These are phyloP conservation scores for Apiospora koreana DNA, from an alignment of 2,329 filamentous ascomycete species.

Conservation along the genomic window DNA sequence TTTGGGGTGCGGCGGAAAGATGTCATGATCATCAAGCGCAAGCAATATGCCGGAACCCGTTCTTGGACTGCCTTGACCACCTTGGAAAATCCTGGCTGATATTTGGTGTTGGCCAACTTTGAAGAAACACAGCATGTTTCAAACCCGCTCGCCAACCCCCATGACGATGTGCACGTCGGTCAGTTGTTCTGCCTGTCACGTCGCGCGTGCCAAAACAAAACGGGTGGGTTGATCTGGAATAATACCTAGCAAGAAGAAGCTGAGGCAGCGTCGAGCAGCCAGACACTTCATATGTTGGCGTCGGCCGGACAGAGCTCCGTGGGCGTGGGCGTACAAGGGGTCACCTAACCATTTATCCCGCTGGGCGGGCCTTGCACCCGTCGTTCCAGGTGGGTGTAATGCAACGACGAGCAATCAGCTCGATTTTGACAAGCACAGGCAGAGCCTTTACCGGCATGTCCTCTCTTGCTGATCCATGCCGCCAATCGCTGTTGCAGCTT, in stretches of 20 bases:
- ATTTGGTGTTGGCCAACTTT: not conserved
- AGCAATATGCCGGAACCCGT: not conserved
- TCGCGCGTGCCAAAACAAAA: not conserved
- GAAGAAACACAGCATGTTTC: constrained; percentile 1
- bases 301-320: not conserved
- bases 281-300: not conserved
- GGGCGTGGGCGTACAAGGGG: not conserved
- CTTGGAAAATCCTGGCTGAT: not conserved
- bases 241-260: not conserved
- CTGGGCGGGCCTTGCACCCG: not conserved
- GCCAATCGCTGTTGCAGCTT: not conserved
- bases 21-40: not conserved
- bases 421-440: not conserved
- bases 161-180: not conserved
- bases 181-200: not conserved
- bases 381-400: not conserved
- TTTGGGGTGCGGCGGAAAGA: not conserved
- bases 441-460: not conserved
- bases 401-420: not conserved
- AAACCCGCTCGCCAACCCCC: not conserved
- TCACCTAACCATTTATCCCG: not conserved
- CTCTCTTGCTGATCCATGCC: not conserved
- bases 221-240: not conserved
- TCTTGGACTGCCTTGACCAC: not conserved
- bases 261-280: not conserved